A percentile compares a stretch with the other conserved stretches of the same genome.
These are phyloP conservation scores for Bauhinia variegata DNA, from an alignment of 306 rosid genomes.

Conservation along the genomic window DNA sequence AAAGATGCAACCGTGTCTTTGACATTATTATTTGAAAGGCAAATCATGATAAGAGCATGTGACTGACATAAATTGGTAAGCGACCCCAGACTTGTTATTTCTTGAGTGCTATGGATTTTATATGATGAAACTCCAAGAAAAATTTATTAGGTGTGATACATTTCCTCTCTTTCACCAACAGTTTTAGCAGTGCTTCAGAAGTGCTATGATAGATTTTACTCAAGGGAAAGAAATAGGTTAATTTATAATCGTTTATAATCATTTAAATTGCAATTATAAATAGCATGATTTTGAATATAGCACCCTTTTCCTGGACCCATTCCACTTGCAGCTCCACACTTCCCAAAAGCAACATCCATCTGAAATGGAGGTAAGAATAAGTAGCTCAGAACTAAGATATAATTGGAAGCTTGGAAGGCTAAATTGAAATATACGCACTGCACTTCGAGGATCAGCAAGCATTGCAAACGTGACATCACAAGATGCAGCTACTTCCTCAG, in stretches of 20 bases:
- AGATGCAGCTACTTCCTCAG: conserved; percentile 87
- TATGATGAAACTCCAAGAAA: conserved; percentile 17
- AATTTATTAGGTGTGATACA: not conserved
- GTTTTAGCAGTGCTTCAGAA: too few relatives aligned
- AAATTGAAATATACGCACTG: conserved; percentile 64
- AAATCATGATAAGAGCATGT: conserved; percentile 1
- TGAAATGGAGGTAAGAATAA: conserved; percentile 36
- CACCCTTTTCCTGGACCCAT: conserved; percentile 93
- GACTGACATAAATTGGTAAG: not conserved
- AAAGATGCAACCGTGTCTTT: not conserved
- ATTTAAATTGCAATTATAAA: conserved; percentile 28
- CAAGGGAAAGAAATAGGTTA: not conserved
- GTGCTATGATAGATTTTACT: not conserved
- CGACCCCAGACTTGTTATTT: conserved; percentile 7
- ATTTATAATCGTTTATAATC: not conserved
- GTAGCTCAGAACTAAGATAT: conserved; percentile 20
- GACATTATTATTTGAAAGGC: conserved; percentile 6
- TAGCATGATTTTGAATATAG: conserved; percentile 24
- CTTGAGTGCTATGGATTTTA: not conserved
- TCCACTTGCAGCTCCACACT: conserved; percentile 79
- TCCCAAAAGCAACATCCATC: conserved; percentile 87
- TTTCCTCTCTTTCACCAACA: too few relatives aligned
- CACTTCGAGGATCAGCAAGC: conserved; percentile 98
- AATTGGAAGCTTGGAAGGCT: conserved; percentile 16
- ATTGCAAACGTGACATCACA: conserved; percentile 95